These are phyloP conservation scores for Coelastrella sp. DNA, from an alignment of 139 green algal species.

Conservation along the genomic window DNA sequence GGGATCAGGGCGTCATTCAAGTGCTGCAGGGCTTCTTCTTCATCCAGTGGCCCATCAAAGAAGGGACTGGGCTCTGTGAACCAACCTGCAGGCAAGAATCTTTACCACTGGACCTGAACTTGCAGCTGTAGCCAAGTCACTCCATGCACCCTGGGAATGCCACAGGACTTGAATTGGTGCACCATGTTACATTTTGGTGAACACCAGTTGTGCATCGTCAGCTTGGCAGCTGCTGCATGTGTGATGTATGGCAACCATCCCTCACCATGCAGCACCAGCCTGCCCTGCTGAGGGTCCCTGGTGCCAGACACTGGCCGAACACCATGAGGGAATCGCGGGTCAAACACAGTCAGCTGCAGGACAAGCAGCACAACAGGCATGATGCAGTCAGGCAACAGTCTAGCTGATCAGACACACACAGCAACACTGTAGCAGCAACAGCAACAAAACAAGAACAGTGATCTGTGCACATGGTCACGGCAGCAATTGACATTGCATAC, in stretches of 20 bases:
- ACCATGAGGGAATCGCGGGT: slow-evolving; percentile 82
- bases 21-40: slow-evolving; percentile 56
- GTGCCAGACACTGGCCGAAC: slow-evolving; percentile 76
- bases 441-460: no score
- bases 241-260: no score
- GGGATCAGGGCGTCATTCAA: slow-evolving; percentile 57
- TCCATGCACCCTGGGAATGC: no score
- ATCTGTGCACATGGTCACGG: no score
- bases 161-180: no score
- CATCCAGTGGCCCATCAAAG: slow-evolving; percentile 64
- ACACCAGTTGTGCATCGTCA: no score
- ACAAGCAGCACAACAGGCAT: slow-evolving; percentile 6
- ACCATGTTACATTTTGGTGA: no score
- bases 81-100: slow-evolving; percentile 69
- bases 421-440: background rate
- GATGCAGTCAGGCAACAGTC: background rate
- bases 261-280: slow-evolving; percentile 85
- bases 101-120: no score
- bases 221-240: no score
- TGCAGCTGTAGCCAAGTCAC: no score
- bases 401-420: no score
- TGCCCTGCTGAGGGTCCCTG: slow-evolving; percentile 67
- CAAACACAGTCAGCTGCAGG: slow-evolving; percentile 52
- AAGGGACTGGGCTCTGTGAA: slow-evolving; percentile 83
- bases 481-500: no score